Evolutionary conservation across 2,329 filamentous ascomycete species (phyloP), one percentile per base, ranked within the genome.

Genomic region (Pseudonectria buxi): DNA sequence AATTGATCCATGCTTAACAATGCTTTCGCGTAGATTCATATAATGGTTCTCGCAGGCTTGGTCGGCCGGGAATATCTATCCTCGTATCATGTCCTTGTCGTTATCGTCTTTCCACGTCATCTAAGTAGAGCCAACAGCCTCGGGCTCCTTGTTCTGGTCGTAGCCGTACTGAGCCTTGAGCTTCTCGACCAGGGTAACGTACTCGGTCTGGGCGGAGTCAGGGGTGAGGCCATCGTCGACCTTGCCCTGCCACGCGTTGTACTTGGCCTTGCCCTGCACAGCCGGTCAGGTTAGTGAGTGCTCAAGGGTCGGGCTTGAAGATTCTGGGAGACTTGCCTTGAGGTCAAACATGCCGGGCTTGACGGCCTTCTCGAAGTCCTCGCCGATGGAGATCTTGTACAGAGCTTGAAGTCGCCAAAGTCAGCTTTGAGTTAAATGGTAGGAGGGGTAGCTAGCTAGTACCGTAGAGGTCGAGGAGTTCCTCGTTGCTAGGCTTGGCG

Each of bases 261-360:
- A 76, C 74, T 94, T 94, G 54, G 78, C 78, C 69, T 92, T 94
- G 65, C 70, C 78, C 84, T 87, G 51, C 48, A 33, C 34, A 46
- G 27, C 34, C 37, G 14, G 25, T 4, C n/a, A 14, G 13, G 12
- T 24, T 6, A 16, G 33, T 51, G 45, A 51, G 34, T 28, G 13
- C 4, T 16, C 18, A 3, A 18, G 7, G 13, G 12, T 6, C 14
- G 14, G 6, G n/a, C 16, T 18, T 7, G 28, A 7, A 7, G 24
- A 15, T 30, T 14, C 24, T 28, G 15, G 10, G 33, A 26, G 31
- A 35, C 46, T 48, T 50, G 78, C 80, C 70, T 79, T 80, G 41
- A 87, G 55, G 61, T 86, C 77, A 56, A 86, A 85, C 65, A 78
- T 74, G 64, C 82, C 78, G 22, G 81, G 81, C 45, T 65, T 60